A percentile compares a stretch with the other conserved stretches of the same genome.
phyloP scores from a whole-genome alignment of 1,284 basidiomycete genomes.

The Leccinum huronense region DNA sequence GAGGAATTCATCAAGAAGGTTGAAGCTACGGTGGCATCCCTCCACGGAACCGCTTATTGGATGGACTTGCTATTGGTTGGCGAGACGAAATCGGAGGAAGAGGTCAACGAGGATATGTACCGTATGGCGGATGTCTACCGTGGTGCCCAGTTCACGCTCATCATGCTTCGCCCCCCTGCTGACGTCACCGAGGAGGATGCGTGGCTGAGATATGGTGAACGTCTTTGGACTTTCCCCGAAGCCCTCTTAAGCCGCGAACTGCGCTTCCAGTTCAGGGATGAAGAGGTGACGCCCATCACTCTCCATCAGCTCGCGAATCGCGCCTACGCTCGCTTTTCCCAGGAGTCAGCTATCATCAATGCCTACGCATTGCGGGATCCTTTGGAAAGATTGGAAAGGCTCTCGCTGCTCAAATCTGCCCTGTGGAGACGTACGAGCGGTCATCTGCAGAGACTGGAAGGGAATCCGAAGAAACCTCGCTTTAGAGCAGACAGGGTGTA shows the following conservation, averaged over 20 bases:
- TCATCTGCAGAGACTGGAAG: background rate
- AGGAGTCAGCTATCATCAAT: conserved; percentile 30
- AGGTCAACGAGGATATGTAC: conserved; percentile 26
- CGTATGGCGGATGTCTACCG: conserved; percentile 33
- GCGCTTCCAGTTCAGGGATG: conserved; percentile 18
- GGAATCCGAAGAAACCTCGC: background rate
- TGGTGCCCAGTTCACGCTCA: conserved; percentile 29
- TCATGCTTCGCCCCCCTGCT: conserved; percentile 18
- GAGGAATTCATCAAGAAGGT: conserved; percentile 14
- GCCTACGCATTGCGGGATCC: conserved; percentile 26
- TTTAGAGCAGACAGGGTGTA: conserved; percentile 30
- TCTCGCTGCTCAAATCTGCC: conserved; percentile 25
- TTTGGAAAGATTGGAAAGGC: conserved; percentile 29
- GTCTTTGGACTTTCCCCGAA: conserved; percentile 33
- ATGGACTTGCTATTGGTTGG: conserved; percentile 21
- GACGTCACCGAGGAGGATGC: conserved; percentile 3
- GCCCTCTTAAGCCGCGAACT: conserved; percentile 25
- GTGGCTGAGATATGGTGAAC: conserved; percentile 26
- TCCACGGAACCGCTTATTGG: conserved; percentile 27
- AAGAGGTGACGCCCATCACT: conserved; percentile 19
- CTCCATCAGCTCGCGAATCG: conserved; percentile 29
- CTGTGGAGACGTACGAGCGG: conserved; percentile 26
- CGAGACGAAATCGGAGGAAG: background rate
- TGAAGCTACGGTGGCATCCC: conserved; percentile 11
- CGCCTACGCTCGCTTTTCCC: conserved; percentile 18